Conservation (phyloP, 1,284 basidiomycete species). For the Coniferiporia weirii region DNA sequence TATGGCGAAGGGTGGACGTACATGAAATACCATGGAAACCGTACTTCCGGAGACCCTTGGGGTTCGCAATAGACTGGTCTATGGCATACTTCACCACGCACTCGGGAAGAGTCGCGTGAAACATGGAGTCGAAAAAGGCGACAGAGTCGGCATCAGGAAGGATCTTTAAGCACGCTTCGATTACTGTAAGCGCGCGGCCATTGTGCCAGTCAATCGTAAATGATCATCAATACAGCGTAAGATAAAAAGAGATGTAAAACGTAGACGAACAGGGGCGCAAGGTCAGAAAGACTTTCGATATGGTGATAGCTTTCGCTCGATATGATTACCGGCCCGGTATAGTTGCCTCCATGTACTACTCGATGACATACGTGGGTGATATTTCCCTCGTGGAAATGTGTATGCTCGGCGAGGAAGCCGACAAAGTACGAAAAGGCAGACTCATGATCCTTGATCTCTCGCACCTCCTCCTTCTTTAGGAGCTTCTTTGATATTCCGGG, state of each 20-base stretch:
- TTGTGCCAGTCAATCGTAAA: conserved; percentile 44
- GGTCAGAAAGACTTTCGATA: conserved; percentile 71
- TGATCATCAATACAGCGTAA: not conserved
- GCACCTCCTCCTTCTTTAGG: conserved; percentile 34
- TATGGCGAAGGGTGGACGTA: conserved; percentile 27
- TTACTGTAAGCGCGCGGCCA: conserved; percentile 54
- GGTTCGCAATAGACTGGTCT: conserved; percentile 52
- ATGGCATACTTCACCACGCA: conserved; percentile 79
- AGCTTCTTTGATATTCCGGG: conserved; percentile 24
- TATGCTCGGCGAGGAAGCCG: conserved; percentile 38
- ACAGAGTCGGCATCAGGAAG: conserved; percentile 61
- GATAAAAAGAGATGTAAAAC: not conserved
- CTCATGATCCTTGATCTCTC: conserved; percentile 47
- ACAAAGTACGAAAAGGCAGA: conserved; percentile 65
- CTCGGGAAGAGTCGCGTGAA: conserved; percentile 70
- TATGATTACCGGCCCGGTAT: conserved; percentile 62
- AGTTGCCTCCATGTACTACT: conserved; percentile 82
- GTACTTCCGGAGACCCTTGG: conserved; percentile 75
- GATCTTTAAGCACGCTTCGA: conserved; percentile 53
- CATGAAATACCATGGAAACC: conserved; percentile 84
- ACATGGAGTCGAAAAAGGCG: conserved; percentile 81
- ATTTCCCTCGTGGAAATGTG: conserved; percentile 37
- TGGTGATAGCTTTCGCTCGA: conserved; percentile 55
- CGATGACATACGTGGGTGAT: conserved; percentile 61
- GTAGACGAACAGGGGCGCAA: conserved; percentile 69